phyloP scores from a whole-genome alignment of 345 rosid genomes.

The Aethionema arabicum region DNA sequence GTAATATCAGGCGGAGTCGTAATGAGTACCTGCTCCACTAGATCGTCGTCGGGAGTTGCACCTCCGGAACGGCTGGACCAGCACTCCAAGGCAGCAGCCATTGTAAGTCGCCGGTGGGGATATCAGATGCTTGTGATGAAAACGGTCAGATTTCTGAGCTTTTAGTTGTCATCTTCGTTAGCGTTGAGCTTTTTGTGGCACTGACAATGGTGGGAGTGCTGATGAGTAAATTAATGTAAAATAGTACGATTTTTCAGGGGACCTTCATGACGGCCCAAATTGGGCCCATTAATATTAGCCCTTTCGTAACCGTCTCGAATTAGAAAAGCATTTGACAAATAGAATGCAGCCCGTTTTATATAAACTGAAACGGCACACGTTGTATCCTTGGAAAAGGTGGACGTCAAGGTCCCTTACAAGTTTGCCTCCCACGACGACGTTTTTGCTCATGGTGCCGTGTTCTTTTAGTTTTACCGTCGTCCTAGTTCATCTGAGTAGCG shows the following conservation, averaged over 20 bases:
- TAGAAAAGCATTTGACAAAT: background rate
- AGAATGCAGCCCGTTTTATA: conserved; percentile 23
- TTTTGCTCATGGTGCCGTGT: background rate
- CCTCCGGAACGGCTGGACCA: conserved; percentile 77
- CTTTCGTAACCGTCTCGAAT: background rate
- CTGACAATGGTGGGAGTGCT: background rate
- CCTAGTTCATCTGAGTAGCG: conserved; percentile 23
- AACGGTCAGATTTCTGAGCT: conserved; percentile 31
- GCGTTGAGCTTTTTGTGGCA: conserved; percentile 1
- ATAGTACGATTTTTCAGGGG: conserved; percentile 21
- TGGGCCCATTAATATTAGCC: conserved; percentile 15
- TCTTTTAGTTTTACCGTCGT: conserved; percentile 24
- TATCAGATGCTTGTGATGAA: conserved; percentile 5
- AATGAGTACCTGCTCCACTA: conserved; percentile 85
- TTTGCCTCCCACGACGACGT: conserved; percentile 17
- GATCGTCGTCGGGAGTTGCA: conserved; percentile 69
- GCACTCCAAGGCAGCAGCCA: conserved; percentile 99
- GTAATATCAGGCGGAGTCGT: conserved; percentile 27
- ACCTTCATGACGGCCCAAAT: background rate
- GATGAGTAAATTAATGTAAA: conserved; percentile 28
- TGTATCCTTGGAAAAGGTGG: conserved; percentile 4
- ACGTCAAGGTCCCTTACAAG: background rate
- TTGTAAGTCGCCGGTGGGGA: conserved; percentile 22
- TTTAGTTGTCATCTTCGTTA: conserved; percentile 27
- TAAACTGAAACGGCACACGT: conserved; percentile 32